Base-by-base conservation (phyloP, 345 rosid genomes). In the Xanthoceras sorbifolium region DNA sequence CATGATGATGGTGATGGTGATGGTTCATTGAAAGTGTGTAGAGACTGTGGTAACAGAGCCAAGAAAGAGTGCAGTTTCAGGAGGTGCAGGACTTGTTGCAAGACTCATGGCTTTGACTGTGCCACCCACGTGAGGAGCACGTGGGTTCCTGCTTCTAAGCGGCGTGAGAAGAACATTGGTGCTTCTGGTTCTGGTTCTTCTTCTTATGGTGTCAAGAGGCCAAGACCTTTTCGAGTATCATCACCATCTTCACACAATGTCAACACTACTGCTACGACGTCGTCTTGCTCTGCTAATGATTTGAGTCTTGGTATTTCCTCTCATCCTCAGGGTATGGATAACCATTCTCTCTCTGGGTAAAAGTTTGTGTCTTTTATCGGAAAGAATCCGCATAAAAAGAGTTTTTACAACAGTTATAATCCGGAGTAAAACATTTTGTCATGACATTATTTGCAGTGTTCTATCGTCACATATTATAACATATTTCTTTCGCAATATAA, bases 31-130 rank as follows among this genome's bases (percentile, higher is more conserved):
- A 86, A 86, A 79, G 97, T 74, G 28, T 93, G 98, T 29, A 85
- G 81, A 75, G 98, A 93, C 54, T 93, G 97, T 52, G 94, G 94
- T 10, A 90, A 93, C 81, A 83, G 93, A 80, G 97, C 97, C 0
- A 93, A 91, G 83, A 93, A 88, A 73, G 98, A 89, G 82, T 93
- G 98, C 50, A 73, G 77, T 32, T 88, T 78, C 76, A 86, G 84
- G 62, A 81, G 93, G 77, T 91, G 98, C 59, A 85, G 98, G 76
- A 91, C 95, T 81, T 93, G 98, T 74, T 93, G 98, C 78, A 93
- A 90, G 86, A 84, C 83, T 74, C 78, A 88, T 79, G 97, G 92
- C 8, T 90, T 82, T 68, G 87, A 85, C 18, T 93, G 97, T 77
- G 54, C 86, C 38, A 90, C 98, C 78, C 98, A 93, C 85, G 76